Conservation (phyloP, 768 basidiomycete genomes). For the Auriculariales sp. region DNA sequence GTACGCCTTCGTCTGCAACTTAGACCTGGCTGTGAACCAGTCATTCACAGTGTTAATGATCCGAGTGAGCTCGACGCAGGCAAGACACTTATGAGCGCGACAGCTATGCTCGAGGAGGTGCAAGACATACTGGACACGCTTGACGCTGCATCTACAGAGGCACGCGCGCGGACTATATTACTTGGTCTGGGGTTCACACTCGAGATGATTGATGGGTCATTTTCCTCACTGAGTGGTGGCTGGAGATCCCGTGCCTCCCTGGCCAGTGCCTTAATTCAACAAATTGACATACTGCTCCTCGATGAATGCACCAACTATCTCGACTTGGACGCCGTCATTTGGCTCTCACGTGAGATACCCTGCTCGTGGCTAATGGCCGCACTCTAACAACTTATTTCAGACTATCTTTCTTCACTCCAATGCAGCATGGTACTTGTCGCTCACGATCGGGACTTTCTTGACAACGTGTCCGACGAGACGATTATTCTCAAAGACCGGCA, state of each 20-base stretch:
- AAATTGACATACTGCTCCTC: constrained; percentile 40
- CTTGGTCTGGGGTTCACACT: constrained; percentile 43
- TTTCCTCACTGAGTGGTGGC: constrained; percentile 41
- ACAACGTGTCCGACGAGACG: constrained; percentile 43
- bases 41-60: neutral
- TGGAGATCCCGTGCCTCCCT: constrained; percentile 49
- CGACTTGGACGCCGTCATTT: constrained; percentile 38
- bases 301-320: constrained; percentile 38
- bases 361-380: constrained; percentile 12
- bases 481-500: constrained; percentile 40
- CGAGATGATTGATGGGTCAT: constrained; percentile 20
- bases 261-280: constrained; percentile 41
- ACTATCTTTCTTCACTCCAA: constrained; percentile 27
- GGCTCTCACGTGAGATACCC: constrained; percentile 17
- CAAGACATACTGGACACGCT: constrained; percentile 15
- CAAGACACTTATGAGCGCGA: constrained; percentile 8
- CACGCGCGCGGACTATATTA: constrained; percentile 34
- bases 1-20: constrained; percentile 11
- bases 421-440: constrained; percentile 41
- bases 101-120: constrained; percentile 12
- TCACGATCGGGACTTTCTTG: constrained; percentile 50
- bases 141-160: constrained; percentile 14
- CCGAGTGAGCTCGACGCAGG: neutral
- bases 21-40: neutral
- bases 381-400: constrained; percentile 16